Conservation (phyloP, 2,329 filamentous ascomycete species). For the Trichophyton benhamiae region DNA sequence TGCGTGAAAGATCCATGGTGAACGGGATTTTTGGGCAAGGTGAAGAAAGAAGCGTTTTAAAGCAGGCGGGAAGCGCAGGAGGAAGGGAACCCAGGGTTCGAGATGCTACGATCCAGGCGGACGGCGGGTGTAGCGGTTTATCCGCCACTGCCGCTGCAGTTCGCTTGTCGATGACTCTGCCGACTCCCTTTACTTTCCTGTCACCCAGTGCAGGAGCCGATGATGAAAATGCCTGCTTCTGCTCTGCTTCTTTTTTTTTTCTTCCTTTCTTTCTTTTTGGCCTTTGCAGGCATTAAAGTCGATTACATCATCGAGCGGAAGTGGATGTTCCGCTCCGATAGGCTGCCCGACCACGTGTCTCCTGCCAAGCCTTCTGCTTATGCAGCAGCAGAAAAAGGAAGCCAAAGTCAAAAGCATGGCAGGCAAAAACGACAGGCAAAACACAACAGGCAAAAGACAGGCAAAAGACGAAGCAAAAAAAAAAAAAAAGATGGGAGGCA, state of each 20-base stretch:
- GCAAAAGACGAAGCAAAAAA: too few relatives aligned
- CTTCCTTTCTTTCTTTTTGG: background rate
- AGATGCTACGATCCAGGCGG: background rate
- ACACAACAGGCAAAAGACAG: too few relatives aligned
- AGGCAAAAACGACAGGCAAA: too few relatives aligned
- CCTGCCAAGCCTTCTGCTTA: background rate
- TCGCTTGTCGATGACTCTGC: background rate
- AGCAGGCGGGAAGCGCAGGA: background rate
- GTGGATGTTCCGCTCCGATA: background rate
- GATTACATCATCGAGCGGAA: background rate
- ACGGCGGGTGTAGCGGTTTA: background rate
- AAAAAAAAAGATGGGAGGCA: too few relatives aligned
- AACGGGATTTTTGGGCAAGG: background rate
- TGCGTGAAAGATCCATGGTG: constrained; percentile 12
- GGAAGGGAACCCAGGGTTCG: background rate
- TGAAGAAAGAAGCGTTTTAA: background rate
- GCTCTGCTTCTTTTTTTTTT: background rate
- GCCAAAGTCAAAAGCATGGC: too few relatives aligned
- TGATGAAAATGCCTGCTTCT: too few relatives aligned
- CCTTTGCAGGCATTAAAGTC: background rate
- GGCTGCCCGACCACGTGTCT: background rate
- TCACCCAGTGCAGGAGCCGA: background rate
- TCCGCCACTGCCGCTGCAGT: constrained; percentile 1
- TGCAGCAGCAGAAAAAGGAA: background rate
- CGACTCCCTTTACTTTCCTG: background rate